Percentiles rank a stretch among this genome's conserved stretches.
phyloP scores from a whole-genome alignment of 129 eudicot species.

The Flaveria sonorensis region DNA sequence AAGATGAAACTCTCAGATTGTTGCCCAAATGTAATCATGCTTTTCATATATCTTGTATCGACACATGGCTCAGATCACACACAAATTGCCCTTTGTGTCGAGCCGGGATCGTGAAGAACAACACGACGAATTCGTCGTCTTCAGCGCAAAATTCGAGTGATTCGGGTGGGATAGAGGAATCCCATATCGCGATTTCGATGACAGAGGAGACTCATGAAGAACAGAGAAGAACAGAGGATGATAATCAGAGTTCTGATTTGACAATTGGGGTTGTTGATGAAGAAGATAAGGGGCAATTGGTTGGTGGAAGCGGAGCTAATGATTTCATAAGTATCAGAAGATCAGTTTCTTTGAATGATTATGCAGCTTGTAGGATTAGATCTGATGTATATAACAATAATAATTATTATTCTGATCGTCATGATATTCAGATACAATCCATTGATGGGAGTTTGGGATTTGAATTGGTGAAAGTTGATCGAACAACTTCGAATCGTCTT shows the following conservation, averaged over 20 bases:
- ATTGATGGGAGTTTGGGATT: slow-evolving; percentile 32
- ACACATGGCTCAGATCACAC: slow-evolving; percentile 77
- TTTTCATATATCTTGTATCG: slow-evolving; percentile 70
- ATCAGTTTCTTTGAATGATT: slow-evolving; percentile 56
- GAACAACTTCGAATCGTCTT: background rate
- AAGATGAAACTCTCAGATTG: slow-evolving; percentile 58
- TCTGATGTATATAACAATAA: slow-evolving; percentile 30
- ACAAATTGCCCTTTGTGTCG: slow-evolving; percentile 73
- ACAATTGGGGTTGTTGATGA: slow-evolving; percentile 42
- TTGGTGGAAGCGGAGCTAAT: slow-evolving; percentile 36
- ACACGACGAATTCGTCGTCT: background rate
- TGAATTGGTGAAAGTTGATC: slow-evolving; percentile 28
- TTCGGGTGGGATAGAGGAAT: slow-evolving; percentile 31
- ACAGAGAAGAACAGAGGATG: slow-evolving; percentile 24
- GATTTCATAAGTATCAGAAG: slow-evolving; percentile 44
- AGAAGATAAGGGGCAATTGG: slow-evolving; percentile 21
- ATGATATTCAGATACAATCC: slow-evolving; percentile 28
- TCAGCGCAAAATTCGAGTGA: slow-evolving; percentile 13
- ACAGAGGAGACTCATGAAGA: slow-evolving; percentile 23
- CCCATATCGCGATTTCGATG: slow-evolving; percentile 26
- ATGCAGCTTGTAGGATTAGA: slow-evolving; percentile 37
- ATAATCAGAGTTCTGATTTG: slow-evolving; percentile 25
- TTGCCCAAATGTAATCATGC: slow-evolving; percentile 72
- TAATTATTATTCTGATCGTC: slow-evolving; percentile 44
- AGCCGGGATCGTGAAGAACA: slow-evolving; percentile 47